Conservation (phyloP, 2,329 filamentous ascomycete species). For the Alternaria ethzedia region DNA sequence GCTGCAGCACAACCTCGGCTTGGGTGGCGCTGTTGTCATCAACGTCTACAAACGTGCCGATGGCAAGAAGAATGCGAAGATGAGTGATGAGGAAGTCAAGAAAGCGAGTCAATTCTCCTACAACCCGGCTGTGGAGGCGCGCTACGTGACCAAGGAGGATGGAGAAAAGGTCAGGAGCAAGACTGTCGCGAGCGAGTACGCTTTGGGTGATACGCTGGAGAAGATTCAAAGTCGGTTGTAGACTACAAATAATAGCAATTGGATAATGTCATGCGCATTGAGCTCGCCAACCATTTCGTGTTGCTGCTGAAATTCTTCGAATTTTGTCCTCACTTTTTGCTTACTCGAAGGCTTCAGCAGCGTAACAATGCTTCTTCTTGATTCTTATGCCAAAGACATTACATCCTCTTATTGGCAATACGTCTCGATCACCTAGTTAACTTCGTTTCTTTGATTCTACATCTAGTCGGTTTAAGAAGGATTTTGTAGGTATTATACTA, state of each 20-base stretch:
- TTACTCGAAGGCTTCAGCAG: not conserved
- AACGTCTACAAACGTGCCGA: conserved; percentile 88
- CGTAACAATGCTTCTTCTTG: not conserved
- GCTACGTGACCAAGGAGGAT: conserved; percentile 82
- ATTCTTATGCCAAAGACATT: not conserved
- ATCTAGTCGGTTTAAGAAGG: not conserved
- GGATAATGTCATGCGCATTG: not conserved
- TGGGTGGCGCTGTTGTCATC: conserved; percentile 88
- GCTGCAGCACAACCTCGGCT: conserved; percentile 89
- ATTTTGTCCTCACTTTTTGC: not conserved
- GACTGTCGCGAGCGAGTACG: conserved; percentile 69
- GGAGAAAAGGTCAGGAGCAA: conserved; percentile 72
- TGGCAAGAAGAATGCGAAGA: conserved; percentile 65
- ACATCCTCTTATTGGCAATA: not conserved
- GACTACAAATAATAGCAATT: not conserved
- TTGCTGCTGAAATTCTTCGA: not conserved
- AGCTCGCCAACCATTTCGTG: not conserved
- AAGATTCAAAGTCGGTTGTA: conserved; percentile 74
- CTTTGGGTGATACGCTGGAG: conserved; percentile 74
- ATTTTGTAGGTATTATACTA: not conserved
- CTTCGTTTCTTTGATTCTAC: not conserved
- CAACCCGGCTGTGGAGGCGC: conserved; percentile 88
- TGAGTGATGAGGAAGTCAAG: conserved; percentile 70
- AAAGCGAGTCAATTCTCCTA: conserved; percentile 76
- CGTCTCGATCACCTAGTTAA: not conserved